These are phyloP conservation scores for Raffaelea ambrosiae DNA, from an alignment of 2,329 filamentous ascomycete genomes.

Conservation along the genomic window DNA sequence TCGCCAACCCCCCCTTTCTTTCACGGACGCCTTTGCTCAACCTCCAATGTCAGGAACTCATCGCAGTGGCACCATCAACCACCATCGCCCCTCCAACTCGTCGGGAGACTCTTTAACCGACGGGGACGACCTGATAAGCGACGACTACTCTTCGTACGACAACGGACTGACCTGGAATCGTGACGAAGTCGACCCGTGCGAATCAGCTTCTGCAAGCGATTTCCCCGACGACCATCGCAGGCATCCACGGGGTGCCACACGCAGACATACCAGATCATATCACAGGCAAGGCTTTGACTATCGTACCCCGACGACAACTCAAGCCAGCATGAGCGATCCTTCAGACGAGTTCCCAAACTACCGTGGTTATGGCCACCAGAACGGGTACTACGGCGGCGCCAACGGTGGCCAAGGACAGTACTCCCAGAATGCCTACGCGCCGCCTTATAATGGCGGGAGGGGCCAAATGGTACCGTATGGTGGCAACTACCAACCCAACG, in stretches of 20 bases:
- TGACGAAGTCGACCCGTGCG: conserved; percentile 46
- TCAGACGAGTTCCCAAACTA: conserved; percentile 39
- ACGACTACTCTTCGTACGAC: conserved; percentile 25
- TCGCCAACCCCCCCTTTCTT: no score
- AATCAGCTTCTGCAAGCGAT: conserved; percentile 45
- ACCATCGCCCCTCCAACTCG: conserved; percentile 18
- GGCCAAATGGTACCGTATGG: conserved; percentile 39
- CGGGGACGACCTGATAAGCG: conserved; percentile 28
- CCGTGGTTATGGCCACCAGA: background rate
- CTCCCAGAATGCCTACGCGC: conserved; percentile 21
- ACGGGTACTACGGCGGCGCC: conserved; percentile 24
- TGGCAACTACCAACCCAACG: conserved; percentile 19
- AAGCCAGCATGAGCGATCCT: conserved; percentile 28
- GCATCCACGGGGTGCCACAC: conserved; percentile 22
- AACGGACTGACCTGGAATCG: conserved; percentile 13
- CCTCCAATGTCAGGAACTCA: no score
- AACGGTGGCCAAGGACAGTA: conserved; percentile 36
- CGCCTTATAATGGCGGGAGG: conserved; percentile 24
- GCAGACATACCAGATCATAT: conserved; percentile 27
- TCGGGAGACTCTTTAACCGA: conserved; percentile 18
- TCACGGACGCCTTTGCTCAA: no score
- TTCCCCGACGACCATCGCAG: conserved; percentile 20
- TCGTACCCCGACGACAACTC: conserved; percentile 23
- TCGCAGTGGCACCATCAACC: no score
- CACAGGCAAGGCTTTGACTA: conserved; percentile 22